Evolutionary conservation across 805 yeast species (phyloP), one percentile per base, ranked within the genome.

Genomic region (Candida oleophila): DNA sequence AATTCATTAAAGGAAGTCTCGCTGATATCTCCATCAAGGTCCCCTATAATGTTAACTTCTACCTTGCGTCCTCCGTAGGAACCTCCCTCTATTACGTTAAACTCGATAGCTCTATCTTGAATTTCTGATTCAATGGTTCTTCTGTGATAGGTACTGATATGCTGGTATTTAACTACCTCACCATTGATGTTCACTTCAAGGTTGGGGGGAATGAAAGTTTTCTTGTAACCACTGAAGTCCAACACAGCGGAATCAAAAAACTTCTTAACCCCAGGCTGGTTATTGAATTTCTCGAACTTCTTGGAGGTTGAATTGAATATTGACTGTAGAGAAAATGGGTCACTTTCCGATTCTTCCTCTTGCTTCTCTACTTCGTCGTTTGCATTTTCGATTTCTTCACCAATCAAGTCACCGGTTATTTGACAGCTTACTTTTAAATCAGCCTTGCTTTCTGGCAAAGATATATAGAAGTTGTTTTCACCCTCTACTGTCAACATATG

Each of bases 21-120:
- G 38, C 48, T 51, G 18, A 59, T 42, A 21, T 51, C 46, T 4
- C 55, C 57, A 36, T 52, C 50, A 47, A 62, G 44, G 44, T 67
- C 61, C 35, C 78, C 71, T 41, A 78, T 74, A 50, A 81, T 60
- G 49, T 72, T 65, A 45, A 78, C 69, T 57, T 82, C 86, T 7
- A 67, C 50, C 21, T 70, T 63, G 47, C 81, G 65, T 1, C 86
- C 86, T 11, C 84, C 85, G 39, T 78, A 64, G 4, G 71, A 60
- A 3, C 85, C 86, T n/a, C 84, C 83, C 55, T 82, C 85, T 15
- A 77, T 62, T 15, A 71, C 57, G 37, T 74, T 66, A 44, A 70
- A 67, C 50, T 78, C 81, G 16, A 78, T 60, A 37, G 62, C 44
- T 15, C 60, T 56, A 38, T 56, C 57, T 14, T 64, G 68, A 4